Evolutionary conservation across 2,329 filamentous ascomycete genomes (phyloP).

Genomic region (Tolypocladium album): DNA sequence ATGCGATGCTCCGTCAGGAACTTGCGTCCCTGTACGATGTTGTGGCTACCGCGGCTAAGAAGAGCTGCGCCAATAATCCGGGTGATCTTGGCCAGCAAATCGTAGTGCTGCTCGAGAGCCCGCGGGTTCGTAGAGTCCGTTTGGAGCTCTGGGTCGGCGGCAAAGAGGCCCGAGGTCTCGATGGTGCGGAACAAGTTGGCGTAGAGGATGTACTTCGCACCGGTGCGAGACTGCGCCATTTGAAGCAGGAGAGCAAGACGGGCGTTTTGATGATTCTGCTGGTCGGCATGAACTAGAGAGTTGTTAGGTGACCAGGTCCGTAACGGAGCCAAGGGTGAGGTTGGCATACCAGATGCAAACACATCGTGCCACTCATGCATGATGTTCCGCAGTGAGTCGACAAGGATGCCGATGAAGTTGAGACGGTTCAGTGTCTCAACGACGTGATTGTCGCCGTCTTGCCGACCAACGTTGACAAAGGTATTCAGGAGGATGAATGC

Average conservation of each 20-base stretch:
- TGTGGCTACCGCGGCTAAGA: constrained; percentile 71
- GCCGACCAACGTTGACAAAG: constrained; percentile 61
- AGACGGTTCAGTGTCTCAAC: constrained; percentile 71
- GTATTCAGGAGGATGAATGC: constrained; percentile 77
- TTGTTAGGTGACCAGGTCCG: background rate
- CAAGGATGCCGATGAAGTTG: constrained; percentile 83
- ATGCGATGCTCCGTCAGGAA: constrained; percentile 78
- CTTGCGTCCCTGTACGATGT: constrained; percentile 64
- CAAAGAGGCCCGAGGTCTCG: constrained; percentile 74
- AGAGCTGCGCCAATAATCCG: constrained; percentile 76
- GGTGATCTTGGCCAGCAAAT: constrained; percentile 68
- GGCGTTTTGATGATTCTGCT: constrained; percentile 50
- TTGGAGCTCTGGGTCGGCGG: constrained; percentile 85
- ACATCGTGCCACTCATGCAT: constrained; percentile 59
- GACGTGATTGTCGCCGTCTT: constrained; percentile 62
- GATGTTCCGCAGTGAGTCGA: constrained; percentile 76
- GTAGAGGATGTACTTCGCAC: constrained; percentile 78
- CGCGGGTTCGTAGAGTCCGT: constrained; percentile 60
- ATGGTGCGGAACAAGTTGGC: constrained; percentile 78
- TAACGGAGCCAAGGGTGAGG: background rate
- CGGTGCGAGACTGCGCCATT: constrained; percentile 72
- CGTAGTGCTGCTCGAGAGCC: constrained; percentile 73
- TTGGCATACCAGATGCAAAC: constrained; percentile 39
- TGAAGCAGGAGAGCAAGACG: constrained; percentile 75
- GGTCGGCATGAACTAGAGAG: constrained; percentile 26